Conservation (phyloP, 108 stramenopile genomes). For the Fragilaria crotonensis region DNA sequence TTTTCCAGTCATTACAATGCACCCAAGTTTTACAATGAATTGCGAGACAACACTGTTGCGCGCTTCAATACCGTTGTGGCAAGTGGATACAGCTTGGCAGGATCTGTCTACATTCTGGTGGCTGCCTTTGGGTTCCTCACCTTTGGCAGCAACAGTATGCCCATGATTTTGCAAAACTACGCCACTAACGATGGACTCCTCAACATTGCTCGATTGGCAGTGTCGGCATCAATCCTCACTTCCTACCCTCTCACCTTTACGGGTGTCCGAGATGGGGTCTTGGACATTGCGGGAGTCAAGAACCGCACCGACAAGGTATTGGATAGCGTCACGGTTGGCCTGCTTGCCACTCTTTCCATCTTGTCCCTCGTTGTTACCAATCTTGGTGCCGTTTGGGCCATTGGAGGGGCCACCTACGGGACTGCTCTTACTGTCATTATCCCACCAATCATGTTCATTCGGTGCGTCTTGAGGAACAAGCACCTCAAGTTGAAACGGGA, state of each 20-base stretch:
- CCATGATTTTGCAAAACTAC: slow-evolving; percentile 88
- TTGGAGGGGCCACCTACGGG: neutral
- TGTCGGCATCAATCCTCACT: slow-evolving; percentile 67
- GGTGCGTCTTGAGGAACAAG: neutral
- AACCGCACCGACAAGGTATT: neutral
- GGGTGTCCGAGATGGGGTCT: slow-evolving; percentile 65
- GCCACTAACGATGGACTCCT: slow-evolving; percentile 69
- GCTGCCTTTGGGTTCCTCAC: slow-evolving; percentile 79
- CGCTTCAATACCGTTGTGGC: slow-evolving; percentile 70
- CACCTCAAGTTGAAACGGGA: neutral
- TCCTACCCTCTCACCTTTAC: slow-evolving; percentile 43
- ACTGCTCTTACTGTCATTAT: neutral
- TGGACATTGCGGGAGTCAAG: slow-evolving; percentile 34
- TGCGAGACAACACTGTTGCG: slow-evolving; percentile 64
- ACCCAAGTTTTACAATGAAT: slow-evolving; percentile 87
- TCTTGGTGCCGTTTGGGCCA: neutral
- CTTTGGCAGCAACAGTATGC: slow-evolving; percentile 67
- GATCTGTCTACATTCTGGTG: slow-evolving; percentile 47
- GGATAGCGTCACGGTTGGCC: neutral
- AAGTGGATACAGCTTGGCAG: slow-evolving; percentile 48
- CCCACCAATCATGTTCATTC: neutral
- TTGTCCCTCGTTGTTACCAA: neutral
- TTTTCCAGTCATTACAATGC: slow-evolving; percentile 96
- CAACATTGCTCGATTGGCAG: slow-evolving; percentile 68
- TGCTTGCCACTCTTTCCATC: neutral